These are phyloP conservation scores for Pleurotus tuoliensis DNA, from an alignment of 768 basidiomycete species.

Conservation along the genomic window DNA sequence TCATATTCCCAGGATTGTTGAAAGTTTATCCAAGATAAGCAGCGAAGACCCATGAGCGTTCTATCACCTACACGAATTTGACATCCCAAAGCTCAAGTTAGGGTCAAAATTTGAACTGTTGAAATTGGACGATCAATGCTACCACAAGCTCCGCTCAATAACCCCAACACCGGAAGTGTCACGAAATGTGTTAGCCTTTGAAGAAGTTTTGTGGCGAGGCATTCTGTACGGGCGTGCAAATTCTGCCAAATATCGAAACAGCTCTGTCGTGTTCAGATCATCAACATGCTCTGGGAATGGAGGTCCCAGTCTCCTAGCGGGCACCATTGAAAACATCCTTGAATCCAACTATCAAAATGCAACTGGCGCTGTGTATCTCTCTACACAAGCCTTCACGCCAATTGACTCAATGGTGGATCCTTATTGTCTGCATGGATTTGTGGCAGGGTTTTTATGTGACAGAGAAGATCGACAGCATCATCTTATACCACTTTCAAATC, in stretches of 20 bases:
- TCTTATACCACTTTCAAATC: constrained; percentile 8
- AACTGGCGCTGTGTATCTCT: constrained; percentile 1
- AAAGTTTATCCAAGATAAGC: constrained; percentile 7
- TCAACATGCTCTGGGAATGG: neutral
- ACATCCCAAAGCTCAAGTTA: neutral
- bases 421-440: constrained; percentile 12
- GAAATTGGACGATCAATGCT: neutral
- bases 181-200: neutral
- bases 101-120: neutral
- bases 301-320: neutral
- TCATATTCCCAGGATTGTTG: constrained; percentile 6
- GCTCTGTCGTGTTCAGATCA: constrained; percentile 10
- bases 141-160: neutral
- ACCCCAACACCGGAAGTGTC: neutral
- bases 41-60: constrained; percentile 15
- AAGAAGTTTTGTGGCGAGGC: constrained; percentile 8
- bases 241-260: constrained; percentile 9
- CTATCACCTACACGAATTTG: constrained; percentile 5
- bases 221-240: constrained; percentile 9
- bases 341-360: neutral
- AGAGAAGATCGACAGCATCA: neutral
- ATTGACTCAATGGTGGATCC: constrained; percentile 6
- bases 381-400: neutral
- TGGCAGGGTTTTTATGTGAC: constrained; percentile 11
- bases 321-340: constrained; percentile 7